Base-by-base conservation (phyloP, 2,329 filamentous ascomycete species). In the Pseudogymnoascus sp. region DNA sequence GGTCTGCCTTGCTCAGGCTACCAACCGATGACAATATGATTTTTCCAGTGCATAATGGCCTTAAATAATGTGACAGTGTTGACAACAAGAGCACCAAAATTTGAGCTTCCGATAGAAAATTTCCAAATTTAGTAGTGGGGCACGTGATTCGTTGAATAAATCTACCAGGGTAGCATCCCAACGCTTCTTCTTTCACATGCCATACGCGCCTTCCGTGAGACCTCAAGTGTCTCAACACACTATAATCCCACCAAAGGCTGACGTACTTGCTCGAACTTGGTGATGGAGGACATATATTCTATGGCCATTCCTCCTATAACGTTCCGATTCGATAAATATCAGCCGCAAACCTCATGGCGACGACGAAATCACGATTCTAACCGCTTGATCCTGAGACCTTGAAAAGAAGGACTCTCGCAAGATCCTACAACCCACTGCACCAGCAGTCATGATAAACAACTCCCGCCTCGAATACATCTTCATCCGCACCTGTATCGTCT, bases 401-500 rank as follows among this genome's bases (percentile, higher is more conserved):
- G 47, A 57, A 12, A 16, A 18, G 26, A 18, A 36, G 51, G 11
- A 36, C 16, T 7, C 29, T 16, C 51, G 2, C 18, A 18, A 5
- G 5, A 21, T 34, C 51, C 29, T 36, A 57, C 16, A 57, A 11
- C 26, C 47, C 26, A 54, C 47, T 54, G 26, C 51, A 34, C 10
- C 51, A 57, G 51, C 51, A 57, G 29, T 57, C 51, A 74, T 74
- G 73, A 74, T 74, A 26, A 72, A 72, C 62, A 73, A 69, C 18
- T 71, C 71, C 21, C 68, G 61, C 45, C n/a, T 63, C 14, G 72
- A 74, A 36, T 72, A 71, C 60, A 64, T 69, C 34, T 74, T 73
- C 39, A 83, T 85, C 62, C 78, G 78, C 34, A 66, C 72, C 60
- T 79, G 75, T 65, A 82, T 84, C 66, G 66, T 79, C 42, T 71